Percentiles rank a stretch among this genome's conserved stretches.
phyloP scores from a whole-genome alignment of 371 early-diverging fungal genomes.

The Mucor indicus region DNA sequence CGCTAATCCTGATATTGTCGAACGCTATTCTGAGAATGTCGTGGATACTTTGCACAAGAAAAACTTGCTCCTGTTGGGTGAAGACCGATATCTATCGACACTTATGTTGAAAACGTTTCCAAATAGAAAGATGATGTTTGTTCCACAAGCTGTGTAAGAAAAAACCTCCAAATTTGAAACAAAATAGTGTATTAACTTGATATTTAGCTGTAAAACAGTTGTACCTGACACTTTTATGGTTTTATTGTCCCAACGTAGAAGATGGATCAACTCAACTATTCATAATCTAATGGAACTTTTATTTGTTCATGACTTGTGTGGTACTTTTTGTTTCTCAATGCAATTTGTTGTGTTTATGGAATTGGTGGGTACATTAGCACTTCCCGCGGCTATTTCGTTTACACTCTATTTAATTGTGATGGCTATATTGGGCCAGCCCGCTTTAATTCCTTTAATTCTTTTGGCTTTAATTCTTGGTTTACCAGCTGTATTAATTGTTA shows the following conservation, averaged over 20 bases:
- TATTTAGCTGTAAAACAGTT: slow-evolving; percentile 70
- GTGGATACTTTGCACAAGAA: slow-evolving; percentile 95
- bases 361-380: slow-evolving; percentile 76
- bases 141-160: slow-evolving; percentile 73
- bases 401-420: slow-evolving; percentile 51
- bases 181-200: not conserved
- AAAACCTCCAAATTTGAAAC: not conserved
- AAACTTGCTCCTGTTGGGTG: slow-evolving; percentile 91
- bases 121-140: slow-evolving; percentile 86
- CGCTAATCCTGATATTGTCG: slow-evolving; percentile 83
- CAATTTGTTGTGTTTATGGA: slow-evolving; percentile 89
- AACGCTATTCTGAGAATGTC: slow-evolving; percentile 84
- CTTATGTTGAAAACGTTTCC: slow-evolving; percentile 92
- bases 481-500: slow-evolving; percentile 84
- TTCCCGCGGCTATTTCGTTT: slow-evolving; percentile 82
- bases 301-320: slow-evolving; percentile 83
- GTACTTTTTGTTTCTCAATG: slow-evolving; percentile 91
- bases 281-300: slow-evolving; percentile 85
- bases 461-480: slow-evolving; percentile 71
- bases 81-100: slow-evolving; percentile 94
- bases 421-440: slow-evolving; percentile 50
- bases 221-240: slow-evolving; percentile 82
- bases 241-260: slow-evolving; percentile 79
- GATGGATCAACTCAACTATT: slow-evolving; percentile 92
- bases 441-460: slow-evolving; percentile 68